These are phyloP conservation scores for Puccinia horiana DNA, from an alignment of 1,284 basidiomycete species.

Conservation along the genomic window DNA sequence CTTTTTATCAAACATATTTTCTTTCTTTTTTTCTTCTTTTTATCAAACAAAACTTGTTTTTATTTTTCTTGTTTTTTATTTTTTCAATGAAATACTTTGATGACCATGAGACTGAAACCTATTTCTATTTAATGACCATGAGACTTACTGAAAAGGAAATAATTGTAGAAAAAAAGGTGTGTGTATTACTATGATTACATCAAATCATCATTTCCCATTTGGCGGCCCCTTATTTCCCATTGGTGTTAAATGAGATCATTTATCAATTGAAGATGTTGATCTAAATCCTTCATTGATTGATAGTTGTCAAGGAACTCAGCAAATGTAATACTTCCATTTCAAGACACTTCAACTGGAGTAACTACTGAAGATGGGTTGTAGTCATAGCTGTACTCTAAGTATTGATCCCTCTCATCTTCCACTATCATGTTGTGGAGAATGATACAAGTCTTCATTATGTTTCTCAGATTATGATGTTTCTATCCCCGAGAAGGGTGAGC, in stretches of 20 bases:
- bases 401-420: not conserved
- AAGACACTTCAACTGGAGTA: not conserved
- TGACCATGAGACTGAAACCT: too few relatives aligned
- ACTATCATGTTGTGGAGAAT: conserved; percentile 45
- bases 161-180: too few relatives aligned
- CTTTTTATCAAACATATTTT: not conserved
- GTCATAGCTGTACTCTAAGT: not conserved
- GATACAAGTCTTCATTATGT: conserved; percentile 18
- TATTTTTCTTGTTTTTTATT: too few relatives aligned
- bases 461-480: not conserved
- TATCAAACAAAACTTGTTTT: not conserved
- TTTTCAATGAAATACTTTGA: too few relatives aligned
- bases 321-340: not conserved
- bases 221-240: not conserved
- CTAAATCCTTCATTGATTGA: not conserved
- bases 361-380: not conserved
- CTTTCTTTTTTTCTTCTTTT: not conserved
- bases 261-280: not conserved
- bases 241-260: not conserved
- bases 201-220: not conserved
- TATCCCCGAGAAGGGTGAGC: not conserved
- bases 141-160: too few relatives aligned
- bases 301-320: not conserved
- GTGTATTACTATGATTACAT: too few relatives aligned
- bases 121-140: too few relatives aligned